phyloP scores from a whole-genome alignment of 2,329 filamentous ascomycete genomes.

The Fusarium solani-melongenae region DNA sequence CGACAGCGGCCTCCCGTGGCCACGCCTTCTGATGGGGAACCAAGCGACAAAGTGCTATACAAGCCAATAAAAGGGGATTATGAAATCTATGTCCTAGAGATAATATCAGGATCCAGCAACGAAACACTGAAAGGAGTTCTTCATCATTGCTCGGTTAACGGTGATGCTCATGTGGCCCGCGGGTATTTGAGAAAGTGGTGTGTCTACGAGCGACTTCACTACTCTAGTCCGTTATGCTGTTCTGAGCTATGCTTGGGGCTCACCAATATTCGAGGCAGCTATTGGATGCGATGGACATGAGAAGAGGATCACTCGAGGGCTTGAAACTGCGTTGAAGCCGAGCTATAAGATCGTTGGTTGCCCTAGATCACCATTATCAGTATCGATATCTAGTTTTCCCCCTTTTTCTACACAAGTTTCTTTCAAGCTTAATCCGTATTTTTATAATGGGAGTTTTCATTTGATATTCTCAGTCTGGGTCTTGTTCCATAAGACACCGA shows the following conservation, averaged over 20 bases:
- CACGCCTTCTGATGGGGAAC: not conserved
- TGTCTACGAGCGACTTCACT: not conserved
- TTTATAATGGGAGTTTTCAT: not conserved
- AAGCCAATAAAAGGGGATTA: not conserved
- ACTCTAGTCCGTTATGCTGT: not conserved
- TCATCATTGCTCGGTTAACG: not conserved
- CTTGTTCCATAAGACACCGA: not conserved
- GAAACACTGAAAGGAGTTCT: not conserved
- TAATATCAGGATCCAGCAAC: not conserved
- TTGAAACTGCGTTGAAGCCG: not conserved
- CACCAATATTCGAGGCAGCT: not conserved
- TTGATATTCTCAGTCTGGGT: not conserved
- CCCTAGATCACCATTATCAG: not conserved
- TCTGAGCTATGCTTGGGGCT: not conserved
- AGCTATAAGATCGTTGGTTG: no score
- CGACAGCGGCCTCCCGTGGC: not conserved
- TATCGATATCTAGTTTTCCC: not conserved
- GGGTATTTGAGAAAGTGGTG: not conserved
- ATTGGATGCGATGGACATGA: not conserved
- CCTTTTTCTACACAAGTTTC: no score
- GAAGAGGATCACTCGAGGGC: not conserved
- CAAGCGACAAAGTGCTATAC: not conserved
- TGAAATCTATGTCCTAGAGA: not conserved
- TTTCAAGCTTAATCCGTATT: not conserved
- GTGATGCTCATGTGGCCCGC: not conserved